Evolutionary conservation across 1,139 yeast genomes (phyloP).

Genomic region (Eremothecium cymbalariae): DNA sequence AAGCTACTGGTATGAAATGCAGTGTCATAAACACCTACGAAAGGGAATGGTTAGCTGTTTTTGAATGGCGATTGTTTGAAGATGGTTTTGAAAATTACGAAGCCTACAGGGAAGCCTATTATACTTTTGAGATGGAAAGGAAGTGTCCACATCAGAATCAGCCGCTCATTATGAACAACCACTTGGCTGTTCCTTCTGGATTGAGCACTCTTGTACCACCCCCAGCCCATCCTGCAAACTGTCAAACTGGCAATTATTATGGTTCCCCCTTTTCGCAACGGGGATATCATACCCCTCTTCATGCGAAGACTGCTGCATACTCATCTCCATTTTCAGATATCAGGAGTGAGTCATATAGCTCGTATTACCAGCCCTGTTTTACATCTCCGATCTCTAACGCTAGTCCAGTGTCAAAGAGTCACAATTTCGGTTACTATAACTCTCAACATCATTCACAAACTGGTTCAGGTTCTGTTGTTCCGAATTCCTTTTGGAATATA

Average conservation of each 20-base stretch:
- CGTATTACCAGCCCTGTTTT: slow-evolving; percentile 12
- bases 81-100: slow-evolving; percentile 26
- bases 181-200: slow-evolving; percentile 10
- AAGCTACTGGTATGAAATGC: slow-evolving; percentile 77
- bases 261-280: slow-evolving; percentile 7
- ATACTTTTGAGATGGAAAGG: slow-evolving; percentile 19
- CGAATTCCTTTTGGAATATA: slow-evolving; percentile 15
- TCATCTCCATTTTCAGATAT: slow-evolving; percentile 23
- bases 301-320: slow-evolving; percentile 14
- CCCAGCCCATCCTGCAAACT: slow-evolving; percentile 6
- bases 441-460: slow-evolving; percentile 13
- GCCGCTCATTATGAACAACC: slow-evolving; percentile 13
- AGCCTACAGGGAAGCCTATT: slow-evolving; percentile 24
- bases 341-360: slow-evolving; percentile 14
- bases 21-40: slow-evolving; percentile 57
- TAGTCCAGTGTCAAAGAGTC: slow-evolving; percentile 12
- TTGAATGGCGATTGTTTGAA: slow-evolving; percentile 34
- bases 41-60: slow-evolving; percentile 53
- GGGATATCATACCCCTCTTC: slow-evolving; percentile 21
- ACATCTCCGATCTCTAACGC: slow-evolving; percentile 15
- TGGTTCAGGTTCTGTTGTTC: slow-evolving; percentile 3
- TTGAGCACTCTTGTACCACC: slow-evolving; percentile 6
- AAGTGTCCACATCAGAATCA: slow-evolving; percentile 14
- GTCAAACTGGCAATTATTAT: slow-evolving; percentile 1
- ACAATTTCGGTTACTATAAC: slow-evolving; percentile 13